phyloP scores from a whole-genome alignment of 352 stramenopile genomes.

The Pythium sp. region DNA sequence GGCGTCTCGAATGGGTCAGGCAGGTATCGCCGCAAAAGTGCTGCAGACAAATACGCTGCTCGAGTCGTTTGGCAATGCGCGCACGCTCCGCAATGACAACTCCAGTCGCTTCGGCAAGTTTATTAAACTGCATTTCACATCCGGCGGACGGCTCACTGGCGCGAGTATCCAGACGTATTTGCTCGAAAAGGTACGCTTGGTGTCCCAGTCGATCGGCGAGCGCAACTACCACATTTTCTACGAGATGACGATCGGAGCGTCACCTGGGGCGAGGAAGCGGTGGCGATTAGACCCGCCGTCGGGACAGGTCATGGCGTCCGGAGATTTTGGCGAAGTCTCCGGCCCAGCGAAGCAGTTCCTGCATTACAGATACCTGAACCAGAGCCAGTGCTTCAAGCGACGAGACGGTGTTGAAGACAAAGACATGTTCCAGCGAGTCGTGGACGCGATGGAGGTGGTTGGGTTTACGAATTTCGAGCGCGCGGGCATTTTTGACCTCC shows the following conservation, averaged over 20 bases:
- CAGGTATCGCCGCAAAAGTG: slow-evolving; percentile 84
- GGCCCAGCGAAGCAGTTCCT: slow-evolving; percentile 52
- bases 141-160: slow-evolving; percentile 63
- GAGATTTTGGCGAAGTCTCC: slow-evolving; percentile 42
- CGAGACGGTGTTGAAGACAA: slow-evolving; percentile 72
- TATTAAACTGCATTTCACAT: slow-evolving; percentile 89
- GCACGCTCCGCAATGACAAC: slow-evolving; percentile 88
- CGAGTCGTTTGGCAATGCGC: slow-evolving; percentile 88
- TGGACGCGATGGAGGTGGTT: slow-evolving; percentile 79
- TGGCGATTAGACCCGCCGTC: slow-evolving; percentile 65
- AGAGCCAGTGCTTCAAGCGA: slow-evolving; percentile 82
- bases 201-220: slow-evolving; percentile 79
- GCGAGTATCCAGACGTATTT: slow-evolving; percentile 93
- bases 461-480: slow-evolving; percentile 78
- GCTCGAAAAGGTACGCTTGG: slow-evolving; percentile 91
- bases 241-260: slow-evolving; percentile 69
- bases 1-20: slow-evolving; percentile 16
- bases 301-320: slow-evolving; percentile 29
- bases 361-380: slow-evolving; percentile 82
- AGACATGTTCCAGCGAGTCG: slow-evolving; percentile 78
- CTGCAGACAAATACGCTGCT: slow-evolving; percentile 89
- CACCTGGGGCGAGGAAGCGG: slow-evolving; percentile 41
- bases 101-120: slow-evolving; percentile 92
- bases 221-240: slow-evolving; percentile 90
- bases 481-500: slow-evolving; percentile 74